Percentiles rank a stretch among this genome's conserved stretches.
Evolutionary conservation across 2,329 filamentous ascomycete species (phyloP).

Genomic region (Hypoxylon sp.): DNA sequence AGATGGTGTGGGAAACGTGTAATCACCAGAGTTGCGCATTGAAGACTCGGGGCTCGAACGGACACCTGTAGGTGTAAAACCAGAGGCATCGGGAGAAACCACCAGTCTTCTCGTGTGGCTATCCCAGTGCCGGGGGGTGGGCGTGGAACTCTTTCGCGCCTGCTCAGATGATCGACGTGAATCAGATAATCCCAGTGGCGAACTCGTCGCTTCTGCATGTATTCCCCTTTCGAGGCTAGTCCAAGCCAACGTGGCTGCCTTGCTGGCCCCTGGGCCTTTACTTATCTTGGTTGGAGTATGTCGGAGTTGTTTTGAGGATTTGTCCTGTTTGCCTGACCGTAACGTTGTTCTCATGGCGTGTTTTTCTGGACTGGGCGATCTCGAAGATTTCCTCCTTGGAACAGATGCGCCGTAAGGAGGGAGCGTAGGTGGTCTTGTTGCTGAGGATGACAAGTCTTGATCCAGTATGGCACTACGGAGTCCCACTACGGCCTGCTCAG

Average conservation of each 20-base stretch:
- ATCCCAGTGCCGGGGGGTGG: conserved; percentile 65
- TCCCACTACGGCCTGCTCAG: conserved; percentile 62
- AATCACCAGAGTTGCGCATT: conserved; percentile 60
- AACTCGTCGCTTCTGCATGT: conserved; percentile 45
- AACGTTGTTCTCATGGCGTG: conserved; percentile 74
- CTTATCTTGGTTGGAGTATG: conserved; percentile 60
- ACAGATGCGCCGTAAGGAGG: conserved; percentile 55
- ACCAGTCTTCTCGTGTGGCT: conserved; percentile 69
- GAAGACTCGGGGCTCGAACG: conserved; percentile 51
- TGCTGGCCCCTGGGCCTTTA: conserved; percentile 70
- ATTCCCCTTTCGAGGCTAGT: conserved; percentile 54
- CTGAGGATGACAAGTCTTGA: conserved; percentile 49
- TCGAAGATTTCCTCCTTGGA: conserved; percentile 57
- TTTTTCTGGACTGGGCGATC: conserved; percentile 72
- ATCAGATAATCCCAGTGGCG: conserved; percentile 50
- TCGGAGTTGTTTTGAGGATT: conserved; percentile 57
- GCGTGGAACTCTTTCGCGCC: conserved; percentile 51
- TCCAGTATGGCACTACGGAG: conserved; percentile 48
- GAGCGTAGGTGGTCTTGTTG: conserved; percentile 47
- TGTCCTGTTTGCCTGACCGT: conserved; percentile 65
- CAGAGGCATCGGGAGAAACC: conserved; percentile 56
- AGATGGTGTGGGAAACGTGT: conserved; percentile 58
- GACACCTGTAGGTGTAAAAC: conserved; percentile 49
- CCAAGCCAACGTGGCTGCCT: conserved; percentile 76
- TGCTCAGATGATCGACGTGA: conserved; percentile 50